Evolutionary conservation across 208 protist species (phyloP), one percentile per base, ranked within the genome.

Genomic region (Crithidia bombi): DNA sequence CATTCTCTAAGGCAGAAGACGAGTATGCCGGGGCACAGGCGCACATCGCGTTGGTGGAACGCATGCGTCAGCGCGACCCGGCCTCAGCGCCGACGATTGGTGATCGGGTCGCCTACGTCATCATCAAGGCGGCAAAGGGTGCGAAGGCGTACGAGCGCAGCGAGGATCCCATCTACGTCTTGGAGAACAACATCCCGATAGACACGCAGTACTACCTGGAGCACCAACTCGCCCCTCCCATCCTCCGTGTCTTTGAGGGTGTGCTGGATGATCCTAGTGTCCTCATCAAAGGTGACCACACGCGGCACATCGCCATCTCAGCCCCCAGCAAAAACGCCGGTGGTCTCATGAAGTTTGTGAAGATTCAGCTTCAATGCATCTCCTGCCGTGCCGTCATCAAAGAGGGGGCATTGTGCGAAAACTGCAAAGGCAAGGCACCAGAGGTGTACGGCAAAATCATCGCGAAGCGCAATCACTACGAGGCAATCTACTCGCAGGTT

Each of bases 121-220:
- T 94, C 62, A 82, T 93, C 51, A 89, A 93, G 30, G 86, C 87
- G 2, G 81, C 83, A 0, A 92, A 89, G 33, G 85, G 88, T 38
- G 87, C 87, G 14, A 98, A 98, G 69, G 96, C 96, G 17, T 99
- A 98, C 76, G 99, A 99, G 69, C 99, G 98, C 47, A 96, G 96
- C n/a, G 99, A 99, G 88, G 99, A 99, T 82, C 99, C 99, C 19
- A 97, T 99, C 11, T 99, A 99, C 65, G 89, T 92, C 4, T 75
- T 95, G 28, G 89, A 92, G 14, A 97, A 93, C 78, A 96, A 94
- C 66, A 93, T 97, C 49, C 89, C 86, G 6, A 93, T 95, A 32
- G 88, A 94, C 79, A 88, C 85, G 26, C 81, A 95, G 71, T 92
- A 97, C 69, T 97, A 97, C 61, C 68, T 97, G n/a, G 84, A 94